phyloP scores from a whole-genome alignment of 2,329 filamentous ascomycete species.

The Escovopsis weberi region DNA sequence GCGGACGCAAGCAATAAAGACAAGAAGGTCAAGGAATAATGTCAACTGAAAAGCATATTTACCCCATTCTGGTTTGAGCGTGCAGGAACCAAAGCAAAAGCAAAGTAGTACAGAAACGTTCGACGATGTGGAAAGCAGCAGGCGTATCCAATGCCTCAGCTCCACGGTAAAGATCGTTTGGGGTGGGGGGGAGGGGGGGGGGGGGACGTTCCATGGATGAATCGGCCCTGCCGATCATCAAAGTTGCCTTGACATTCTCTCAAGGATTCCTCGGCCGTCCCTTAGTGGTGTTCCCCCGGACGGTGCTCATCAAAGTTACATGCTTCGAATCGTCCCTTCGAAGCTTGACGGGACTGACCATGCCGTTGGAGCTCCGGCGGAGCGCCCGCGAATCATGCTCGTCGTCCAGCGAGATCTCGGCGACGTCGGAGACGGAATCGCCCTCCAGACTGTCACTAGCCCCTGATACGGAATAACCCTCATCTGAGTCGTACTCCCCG shows the following conservation, averaged over 20 bases:
- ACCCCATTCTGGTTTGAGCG: too few species aligned
- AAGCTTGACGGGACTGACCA: constrained; percentile 31
- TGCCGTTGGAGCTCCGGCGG: constrained; percentile 28
- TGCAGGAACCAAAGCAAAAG: too few species aligned
- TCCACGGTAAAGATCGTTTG: constrained; percentile 3
- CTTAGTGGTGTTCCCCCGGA: constrained; percentile 26
- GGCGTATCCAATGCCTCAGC: constrained; percentile 3
- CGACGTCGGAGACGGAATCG: constrained; percentile 44
- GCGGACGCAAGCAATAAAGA: too few species aligned
- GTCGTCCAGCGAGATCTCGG: constrained; percentile 47
- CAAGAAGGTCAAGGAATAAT: too few species aligned
- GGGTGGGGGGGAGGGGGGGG: too few species aligned
- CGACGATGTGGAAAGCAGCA: constrained; percentile 2
- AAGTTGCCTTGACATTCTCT: neutral
- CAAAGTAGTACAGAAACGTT: too few species aligned
- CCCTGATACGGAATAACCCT: constrained; percentile 45
- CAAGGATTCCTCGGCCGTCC: constrained; percentile 15
- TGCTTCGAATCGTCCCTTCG: constrained; percentile 41
- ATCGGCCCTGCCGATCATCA: too few species aligned
- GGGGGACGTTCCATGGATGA: too few species aligned
- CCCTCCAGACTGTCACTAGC: constrained; percentile 41
- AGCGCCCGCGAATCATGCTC: constrained; percentile 34
- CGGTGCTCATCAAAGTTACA: constrained; percentile 39
- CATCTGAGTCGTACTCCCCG: constrained; percentile 61
- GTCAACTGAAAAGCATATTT: too few species aligned